A percentile compares a stretch with the other conserved stretches of the same genome.
phyloP scores from a whole-genome alignment of 2,329 filamentous ascomycete genomes.

The Penicillium decumbens region DNA sequence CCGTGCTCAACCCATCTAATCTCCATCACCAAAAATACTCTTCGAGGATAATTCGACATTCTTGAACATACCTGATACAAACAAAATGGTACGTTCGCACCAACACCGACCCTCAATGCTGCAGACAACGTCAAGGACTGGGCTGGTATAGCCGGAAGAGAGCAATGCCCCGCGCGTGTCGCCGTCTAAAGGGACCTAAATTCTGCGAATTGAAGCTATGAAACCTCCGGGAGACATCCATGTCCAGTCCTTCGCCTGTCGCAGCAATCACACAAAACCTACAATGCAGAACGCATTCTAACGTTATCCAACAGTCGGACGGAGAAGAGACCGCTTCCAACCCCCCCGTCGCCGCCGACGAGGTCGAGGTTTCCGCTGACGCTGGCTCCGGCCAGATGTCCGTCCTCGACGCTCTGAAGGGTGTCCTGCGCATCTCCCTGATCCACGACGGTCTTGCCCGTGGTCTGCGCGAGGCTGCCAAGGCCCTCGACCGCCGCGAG shows the following conservation, averaged over 20 bases:
- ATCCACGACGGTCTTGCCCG: constrained; percentile 99
- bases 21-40: constrained; percentile 35
- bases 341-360: constrained; percentile 66
- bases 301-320: constrained; percentile 71
- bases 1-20: constrained; percentile 16
- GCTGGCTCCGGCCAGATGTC: constrained; percentile 77
- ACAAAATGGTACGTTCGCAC: constrained; percentile 45
- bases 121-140: constrained; percentile 8
- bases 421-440: constrained; percentile 94
- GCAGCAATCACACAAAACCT: background rate
- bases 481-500: constrained; percentile 97
- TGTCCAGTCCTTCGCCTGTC: background rate
- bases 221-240: background rate
- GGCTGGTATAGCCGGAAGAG: background rate
- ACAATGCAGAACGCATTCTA: constrained; percentile 6
- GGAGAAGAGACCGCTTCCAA: constrained; percentile 94
- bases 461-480: constrained; percentile 95
- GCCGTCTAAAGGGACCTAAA: background rate
- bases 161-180: background rate
- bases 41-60: constrained; percentile 54
- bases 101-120: background rate
- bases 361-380: constrained; percentile 95
- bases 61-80: constrained; percentile 26
- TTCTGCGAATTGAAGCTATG: background rate
- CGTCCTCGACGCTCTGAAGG: constrained; percentile 97